Conservation (phyloP, 2,329 filamentous ascomycete species). For the Onygenales sp. region DNA sequence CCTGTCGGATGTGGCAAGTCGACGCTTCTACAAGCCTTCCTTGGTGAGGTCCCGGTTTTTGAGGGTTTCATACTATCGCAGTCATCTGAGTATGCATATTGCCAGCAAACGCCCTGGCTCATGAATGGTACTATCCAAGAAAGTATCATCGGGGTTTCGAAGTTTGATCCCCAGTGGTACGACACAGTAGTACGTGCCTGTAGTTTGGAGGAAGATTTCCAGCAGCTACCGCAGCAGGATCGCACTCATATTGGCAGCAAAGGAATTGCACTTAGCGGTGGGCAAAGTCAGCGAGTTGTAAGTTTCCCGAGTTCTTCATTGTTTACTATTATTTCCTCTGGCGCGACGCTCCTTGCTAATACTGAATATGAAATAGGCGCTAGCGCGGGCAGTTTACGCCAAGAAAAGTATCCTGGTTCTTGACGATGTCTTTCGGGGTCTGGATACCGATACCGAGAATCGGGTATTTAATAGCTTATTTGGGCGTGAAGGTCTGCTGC, state of each 20-base stretch:
- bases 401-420: conserved; percentile 39
- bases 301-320: conserved; percentile 7
- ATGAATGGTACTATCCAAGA: conserved; percentile 33
- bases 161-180: conserved; percentile 30
- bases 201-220: conserved; percentile 30
- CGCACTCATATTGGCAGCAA: conserved; percentile 42
- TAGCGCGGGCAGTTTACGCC: conserved; percentile 45
- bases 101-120: conserved; percentile 33
- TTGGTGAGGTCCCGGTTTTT: conserved; percentile 32
- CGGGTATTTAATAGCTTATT: conserved; percentile 40
- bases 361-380: conserved; percentile 20
- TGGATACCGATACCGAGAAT: conserved; percentile 41
- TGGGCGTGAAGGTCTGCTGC: conserved; percentile 37
- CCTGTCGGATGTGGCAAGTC: conserved; percentile 46
- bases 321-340: not conserved
- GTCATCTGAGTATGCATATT: conserved; percentile 28
- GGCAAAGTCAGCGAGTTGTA: conserved; percentile 43
- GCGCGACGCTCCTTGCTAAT: not conserved
- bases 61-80: conserved; percentile 25
- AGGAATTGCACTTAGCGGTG: conserved; percentile 43
- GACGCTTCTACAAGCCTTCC: conserved; percentile 37
- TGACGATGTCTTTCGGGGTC: conserved; percentile 44
- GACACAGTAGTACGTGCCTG: conserved; percentile 26
- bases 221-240: conserved; percentile 30
- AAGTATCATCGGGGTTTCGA: conserved; percentile 29